A percentile compares a stretch with the other conserved stretches of the same genome.
These are phyloP conservation scores for Pochonia chlamydosporia DNA, from an alignment of 2,329 filamentous ascomycete species.

Conservation along the genomic window DNA sequence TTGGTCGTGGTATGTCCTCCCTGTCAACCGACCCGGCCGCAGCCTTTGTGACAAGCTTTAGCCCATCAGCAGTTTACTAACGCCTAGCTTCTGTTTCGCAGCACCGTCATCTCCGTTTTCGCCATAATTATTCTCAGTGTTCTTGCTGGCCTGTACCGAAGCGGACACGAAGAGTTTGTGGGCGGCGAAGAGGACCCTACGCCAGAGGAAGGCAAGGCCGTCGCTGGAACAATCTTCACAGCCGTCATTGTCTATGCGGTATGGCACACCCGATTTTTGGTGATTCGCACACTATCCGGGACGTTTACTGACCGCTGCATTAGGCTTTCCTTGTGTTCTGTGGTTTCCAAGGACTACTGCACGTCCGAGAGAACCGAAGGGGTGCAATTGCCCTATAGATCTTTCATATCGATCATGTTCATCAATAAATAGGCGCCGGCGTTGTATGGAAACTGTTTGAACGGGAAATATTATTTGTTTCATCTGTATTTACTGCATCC, in stretches of 20 bases:
- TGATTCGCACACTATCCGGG: not conserved
- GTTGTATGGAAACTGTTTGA: not conserved
- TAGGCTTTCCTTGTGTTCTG: constrained; percentile 90
- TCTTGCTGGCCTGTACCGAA: constrained; percentile 67
- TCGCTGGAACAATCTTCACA: constrained; percentile 79
- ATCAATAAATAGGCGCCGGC: constrained; percentile 1
- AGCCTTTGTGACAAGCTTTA: not conserved
- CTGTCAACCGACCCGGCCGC: not conserved
- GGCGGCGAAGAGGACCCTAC: constrained; percentile 67
- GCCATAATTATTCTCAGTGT: constrained; percentile 59
- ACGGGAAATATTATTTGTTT: not conserved
- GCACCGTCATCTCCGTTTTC: constrained; percentile 66
- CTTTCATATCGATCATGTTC: not conserved
- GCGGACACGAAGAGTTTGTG: constrained; percentile 76
- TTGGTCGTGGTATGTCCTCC: constrained; percentile 75
- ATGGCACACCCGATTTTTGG: constrained; percentile 33
- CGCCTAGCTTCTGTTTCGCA: constrained; percentile 28
- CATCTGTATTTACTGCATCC: not conserved
- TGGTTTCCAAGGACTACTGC: constrained; percentile 79
- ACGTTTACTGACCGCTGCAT: constrained; percentile 3
- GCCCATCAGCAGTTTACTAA: constrained; percentile 15
- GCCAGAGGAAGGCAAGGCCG: constrained; percentile 66
- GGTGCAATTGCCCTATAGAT: constrained; percentile 72
- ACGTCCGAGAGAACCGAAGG: constrained; percentile 74
- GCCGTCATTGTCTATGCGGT: constrained; percentile 87